Conservation (phyloP, 305 asterid genomes). For the Withania somnifera region DNA sequence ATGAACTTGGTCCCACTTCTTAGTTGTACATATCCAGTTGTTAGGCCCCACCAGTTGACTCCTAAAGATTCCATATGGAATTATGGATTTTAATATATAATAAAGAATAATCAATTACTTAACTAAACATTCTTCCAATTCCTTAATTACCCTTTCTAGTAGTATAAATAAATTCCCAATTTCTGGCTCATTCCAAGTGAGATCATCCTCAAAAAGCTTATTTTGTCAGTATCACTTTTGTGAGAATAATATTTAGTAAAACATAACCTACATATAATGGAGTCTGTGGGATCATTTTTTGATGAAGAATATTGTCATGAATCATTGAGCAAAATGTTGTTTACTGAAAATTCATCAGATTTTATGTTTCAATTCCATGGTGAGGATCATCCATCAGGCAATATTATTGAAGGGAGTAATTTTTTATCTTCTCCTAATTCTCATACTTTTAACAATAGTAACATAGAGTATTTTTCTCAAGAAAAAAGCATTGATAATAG, state of each 20-base stretch:
- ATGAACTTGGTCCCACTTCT: constrained; percentile 28
- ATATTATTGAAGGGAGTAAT: neutral
- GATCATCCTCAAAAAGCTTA: neutral
- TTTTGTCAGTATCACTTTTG: neutral
- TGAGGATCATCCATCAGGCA: neutral
- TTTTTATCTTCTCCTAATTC: neutral
- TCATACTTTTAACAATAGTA: neutral
- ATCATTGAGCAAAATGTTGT: constrained; percentile 38
- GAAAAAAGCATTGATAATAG: constrained; percentile 30
- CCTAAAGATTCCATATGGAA: neutral
- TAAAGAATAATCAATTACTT: constrained; percentile 10
- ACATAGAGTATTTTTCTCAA: constrained; percentile 25
- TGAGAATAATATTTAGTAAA: neutral
- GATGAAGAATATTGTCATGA: constrained; percentile 67
- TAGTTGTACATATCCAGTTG: constrained; percentile 48
- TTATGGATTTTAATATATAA: neutral
- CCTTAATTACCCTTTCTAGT: neutral
- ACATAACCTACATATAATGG: constrained; percentile 21
- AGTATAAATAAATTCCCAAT: constrained; percentile 35
- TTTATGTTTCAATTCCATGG: constrained; percentile 21
- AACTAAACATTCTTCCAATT: neutral
- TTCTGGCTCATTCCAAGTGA: constrained; percentile 11
- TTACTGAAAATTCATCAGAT: constrained; percentile 29
- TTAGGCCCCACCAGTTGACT: constrained; percentile 44
- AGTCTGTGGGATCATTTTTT: constrained; percentile 26